phyloP scores from a whole-genome alignment of 768 basidiomycete species.

The Asterophora lycoperdoides region DNA sequence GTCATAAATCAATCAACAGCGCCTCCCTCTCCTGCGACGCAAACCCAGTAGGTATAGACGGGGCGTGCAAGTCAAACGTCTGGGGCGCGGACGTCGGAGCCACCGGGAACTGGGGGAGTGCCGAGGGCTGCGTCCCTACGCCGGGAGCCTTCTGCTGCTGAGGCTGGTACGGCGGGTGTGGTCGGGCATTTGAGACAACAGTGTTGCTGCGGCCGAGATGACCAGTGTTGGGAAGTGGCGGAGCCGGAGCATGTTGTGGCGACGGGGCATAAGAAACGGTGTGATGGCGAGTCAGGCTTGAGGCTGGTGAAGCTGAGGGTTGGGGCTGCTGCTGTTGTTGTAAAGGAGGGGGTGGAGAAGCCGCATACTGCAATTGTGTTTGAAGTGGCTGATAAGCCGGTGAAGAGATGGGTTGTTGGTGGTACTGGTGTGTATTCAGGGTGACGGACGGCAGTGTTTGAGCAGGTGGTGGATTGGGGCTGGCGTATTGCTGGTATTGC shows the following conservation, averaged over 20 bases:
- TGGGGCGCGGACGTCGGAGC: constrained; percentile 61
- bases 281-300: constrained; percentile 29
- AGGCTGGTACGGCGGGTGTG: constrained; percentile 18
- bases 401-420: constrained; percentile 11
- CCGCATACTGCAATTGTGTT: constrained; percentile 16
- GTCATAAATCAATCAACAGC: constrained; percentile 49
- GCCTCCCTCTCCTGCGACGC: constrained; percentile 61
- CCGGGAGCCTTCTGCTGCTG: constrained; percentile 24
- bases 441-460: constrained; percentile 22
- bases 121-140: constrained; percentile 23
- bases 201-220: constrained; percentile 32
- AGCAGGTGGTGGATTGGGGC: constrained; percentile 14
- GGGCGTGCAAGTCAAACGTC: constrained; percentile 45
- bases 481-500: constrained; percentile 24
- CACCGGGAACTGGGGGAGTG: constrained; percentile 60
- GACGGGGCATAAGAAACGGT: constrained; percentile 30
- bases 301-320: constrained; percentile 6
- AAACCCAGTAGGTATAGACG: constrained; percentile 43
- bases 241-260: constrained; percentile 16
- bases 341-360: constrained; percentile 20
- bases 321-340: constrained; percentile 20
- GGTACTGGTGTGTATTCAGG: constrained; percentile 20
- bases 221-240: constrained; percentile 11
- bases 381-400: constrained; percentile 22
- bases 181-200: constrained; percentile 19